Percentiles rank a stretch among this genome's conserved stretches.
These are phyloP conservation scores for Sporothrix euskadiensis DNA, from an alignment of 2,329 filamentous ascomycete genomes.

Conservation along the genomic window DNA sequence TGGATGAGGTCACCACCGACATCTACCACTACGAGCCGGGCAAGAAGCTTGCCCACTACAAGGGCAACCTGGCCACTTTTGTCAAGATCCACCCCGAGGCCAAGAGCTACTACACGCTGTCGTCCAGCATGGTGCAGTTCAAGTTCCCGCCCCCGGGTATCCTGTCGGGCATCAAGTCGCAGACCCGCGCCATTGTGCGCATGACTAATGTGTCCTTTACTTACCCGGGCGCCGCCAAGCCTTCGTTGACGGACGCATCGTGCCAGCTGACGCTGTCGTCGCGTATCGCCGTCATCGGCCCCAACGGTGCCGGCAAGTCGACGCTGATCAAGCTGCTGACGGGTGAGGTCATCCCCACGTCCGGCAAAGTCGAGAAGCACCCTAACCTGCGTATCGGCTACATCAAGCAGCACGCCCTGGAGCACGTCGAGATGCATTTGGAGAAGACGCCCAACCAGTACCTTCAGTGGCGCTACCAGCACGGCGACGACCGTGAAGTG, in stretches of 20 bases:
- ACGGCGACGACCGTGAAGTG: slow-evolving; percentile 95
- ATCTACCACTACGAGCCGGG: slow-evolving; percentile 97
- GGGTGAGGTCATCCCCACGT: slow-evolving; percentile 81
- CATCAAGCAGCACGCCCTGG: slow-evolving; percentile 98
- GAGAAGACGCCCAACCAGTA: slow-evolving; percentile 99
- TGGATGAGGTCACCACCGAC: slow-evolving; percentile 96
- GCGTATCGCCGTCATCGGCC: slow-evolving; percentile 91
- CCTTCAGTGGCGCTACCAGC: slow-evolving; percentile 95
- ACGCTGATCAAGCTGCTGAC: slow-evolving; percentile 97
- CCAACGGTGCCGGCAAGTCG: slow-evolving; percentile 97
- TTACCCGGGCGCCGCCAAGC: slow-evolving; percentile 88
- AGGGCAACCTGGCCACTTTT: slow-evolving; percentile 79
- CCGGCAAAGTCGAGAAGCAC: slow-evolving; percentile 93
- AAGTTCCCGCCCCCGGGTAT: slow-evolving; percentile 98
- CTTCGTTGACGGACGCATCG: slow-evolving; percentile 84
- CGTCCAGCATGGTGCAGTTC: slow-evolving; percentile 85
- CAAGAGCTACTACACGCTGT: slow-evolving; percentile 97
- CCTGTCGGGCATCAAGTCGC: slow-evolving; percentile 89
- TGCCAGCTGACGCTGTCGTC: slow-evolving; percentile 87
- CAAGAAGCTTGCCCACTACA: slow-evolving; percentile 90
- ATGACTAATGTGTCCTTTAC: slow-evolving; percentile 90
- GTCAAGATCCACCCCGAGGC: slow-evolving; percentile 89
- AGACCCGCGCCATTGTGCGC: slow-evolving; percentile 88
- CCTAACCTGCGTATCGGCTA: slow-evolving; percentile 98
- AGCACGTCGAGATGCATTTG: slow-evolving; percentile 99